These are phyloP conservation scores for Ceratobasidium sp. DNA, from an alignment of 1,284 basidiomycete genomes.

Conservation along the genomic window DNA sequence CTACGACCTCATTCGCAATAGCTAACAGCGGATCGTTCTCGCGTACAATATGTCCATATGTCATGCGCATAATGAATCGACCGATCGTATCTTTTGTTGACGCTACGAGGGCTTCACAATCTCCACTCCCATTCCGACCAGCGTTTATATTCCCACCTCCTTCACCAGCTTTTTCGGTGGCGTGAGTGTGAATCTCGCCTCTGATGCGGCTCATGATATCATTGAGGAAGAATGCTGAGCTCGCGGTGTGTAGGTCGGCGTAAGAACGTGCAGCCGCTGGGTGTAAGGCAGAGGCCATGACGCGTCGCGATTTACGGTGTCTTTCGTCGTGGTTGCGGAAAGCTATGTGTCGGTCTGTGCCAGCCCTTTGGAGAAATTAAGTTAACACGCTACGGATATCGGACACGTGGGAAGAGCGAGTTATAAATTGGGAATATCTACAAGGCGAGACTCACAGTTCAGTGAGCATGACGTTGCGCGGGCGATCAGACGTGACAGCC, in stretches of 20 bases:
- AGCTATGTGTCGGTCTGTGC: not conserved
- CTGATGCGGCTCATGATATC: not conserved
- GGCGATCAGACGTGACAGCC: not conserved
- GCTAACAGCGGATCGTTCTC: not conserved
- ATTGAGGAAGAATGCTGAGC: not conserved
- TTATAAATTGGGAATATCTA: too few species aligned
- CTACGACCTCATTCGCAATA: not conserved
- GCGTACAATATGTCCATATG: slow-evolving; percentile 1
- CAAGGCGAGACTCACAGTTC: slow-evolving; percentile 15
- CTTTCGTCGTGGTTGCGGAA: slow-evolving; percentile 27
- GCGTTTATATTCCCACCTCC: not conserved
- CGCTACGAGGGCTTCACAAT: not conserved
- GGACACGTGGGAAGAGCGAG: not conserved
- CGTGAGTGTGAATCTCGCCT: not conserved
- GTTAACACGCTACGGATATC: too few species aligned
- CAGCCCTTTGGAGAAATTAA: not conserved
- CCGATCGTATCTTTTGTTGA: slow-evolving; percentile 7
- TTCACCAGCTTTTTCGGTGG: not conserved
- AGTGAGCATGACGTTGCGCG: slow-evolving; percentile 13
- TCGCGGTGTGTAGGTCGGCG: not conserved
- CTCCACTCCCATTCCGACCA: not conserved
- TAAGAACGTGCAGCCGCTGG: slow-evolving; percentile 27
- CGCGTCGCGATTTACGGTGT: slow-evolving; percentile 16
- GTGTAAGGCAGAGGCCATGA: slow-evolving; percentile 32
- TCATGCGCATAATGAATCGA: slow-evolving; percentile 34